phyloP scores from a whole-genome alignment of 148 eudicot species.

The Camellia lanceoleosa region DNA sequence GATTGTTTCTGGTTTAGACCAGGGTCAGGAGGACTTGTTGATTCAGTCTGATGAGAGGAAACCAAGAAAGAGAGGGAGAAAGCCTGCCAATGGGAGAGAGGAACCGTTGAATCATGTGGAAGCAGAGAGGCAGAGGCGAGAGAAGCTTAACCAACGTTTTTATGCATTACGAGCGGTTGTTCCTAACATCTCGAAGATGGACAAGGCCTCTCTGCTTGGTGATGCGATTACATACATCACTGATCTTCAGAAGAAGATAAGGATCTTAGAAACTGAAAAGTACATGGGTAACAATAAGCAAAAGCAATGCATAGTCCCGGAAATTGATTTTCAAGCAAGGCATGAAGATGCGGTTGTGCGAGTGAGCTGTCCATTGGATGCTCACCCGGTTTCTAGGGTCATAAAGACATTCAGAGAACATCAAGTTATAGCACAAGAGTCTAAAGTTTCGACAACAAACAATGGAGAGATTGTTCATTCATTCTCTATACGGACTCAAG shows the following conservation, averaged over 20 bases:
- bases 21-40: constrained; percentile 38
- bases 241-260: too few species aligned
- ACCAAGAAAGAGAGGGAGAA: constrained; percentile 81
- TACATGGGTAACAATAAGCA: constrained; percentile 33
- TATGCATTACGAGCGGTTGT: too few species aligned
- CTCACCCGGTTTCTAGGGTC: constrained; percentile 69
- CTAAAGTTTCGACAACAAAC: constrained; percentile 44
- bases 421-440: constrained; percentile 53
- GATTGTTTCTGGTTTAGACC: constrained; percentile 26
- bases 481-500: constrained; percentile 51
- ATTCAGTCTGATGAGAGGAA: constrained; percentile 48
- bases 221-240: too few species aligned
- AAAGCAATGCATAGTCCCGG: constrained; percentile 32
- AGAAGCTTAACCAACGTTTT: constrained; percentile 82
- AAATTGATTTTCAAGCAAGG: constrained; percentile 64
- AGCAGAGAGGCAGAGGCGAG: constrained; percentile 90
- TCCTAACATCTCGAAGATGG: too few species aligned
- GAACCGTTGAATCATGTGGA: constrained; percentile 88
- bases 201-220: too few species aligned
- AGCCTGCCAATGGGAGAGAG: constrained; percentile 87
- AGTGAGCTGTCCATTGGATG: constrained; percentile 64
- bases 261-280: constrained; percentile 55
- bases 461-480: constrained; percentile 72
- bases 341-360: constrained; percentile 64
- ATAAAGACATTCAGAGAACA: constrained; percentile 59